Evolutionary conservation across 1,284 basidiomycete species (phyloP).

Genomic region (Ustilago cynodontis): DNA sequence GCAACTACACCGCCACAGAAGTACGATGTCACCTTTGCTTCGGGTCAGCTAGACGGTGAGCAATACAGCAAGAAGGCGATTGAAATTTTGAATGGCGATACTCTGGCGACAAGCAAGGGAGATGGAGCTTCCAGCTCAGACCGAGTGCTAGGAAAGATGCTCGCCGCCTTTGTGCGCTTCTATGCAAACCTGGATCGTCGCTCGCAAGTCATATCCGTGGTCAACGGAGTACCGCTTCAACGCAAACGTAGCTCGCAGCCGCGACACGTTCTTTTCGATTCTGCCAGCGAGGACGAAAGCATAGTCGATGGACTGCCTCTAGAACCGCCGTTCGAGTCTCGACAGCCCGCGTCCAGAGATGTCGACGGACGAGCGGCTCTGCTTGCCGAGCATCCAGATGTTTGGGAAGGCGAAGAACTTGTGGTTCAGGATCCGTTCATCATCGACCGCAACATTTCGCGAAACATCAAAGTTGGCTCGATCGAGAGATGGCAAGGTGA

Average conservation of each 20-base stretch:
- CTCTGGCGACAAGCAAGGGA: neutral
- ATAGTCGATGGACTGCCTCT: neutral
- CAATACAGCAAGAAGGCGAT: conserved; percentile 11
- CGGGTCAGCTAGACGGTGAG: conserved; percentile 1
- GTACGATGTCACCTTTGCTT: conserved; percentile 44
- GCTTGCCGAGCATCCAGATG: conserved; percentile 51
- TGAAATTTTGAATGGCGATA: neutral
- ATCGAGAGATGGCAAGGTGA: conserved; percentile 30
- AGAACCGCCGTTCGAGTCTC: neutral
- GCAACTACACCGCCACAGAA: conserved; percentile 13
- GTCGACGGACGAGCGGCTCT: conserved; percentile 14
- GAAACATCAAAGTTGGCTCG: conserved; percentile 54
- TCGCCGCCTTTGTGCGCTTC: conserved; percentile 33
- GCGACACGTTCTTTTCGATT: conserved; percentile 21
- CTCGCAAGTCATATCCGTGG: conserved; percentile 30
- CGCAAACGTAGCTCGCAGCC: conserved; percentile 13
- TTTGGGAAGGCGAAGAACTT: conserved; percentile 62
- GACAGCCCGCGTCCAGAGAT: conserved; percentile 15
- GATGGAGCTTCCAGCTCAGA: conserved; percentile 2
- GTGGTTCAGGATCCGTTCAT: conserved; percentile 71
- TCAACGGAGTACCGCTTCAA: conserved; percentile 29
- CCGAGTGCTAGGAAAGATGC: conserved; percentile 36
- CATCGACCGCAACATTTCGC: conserved; percentile 67
- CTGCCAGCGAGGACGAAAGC: conserved; percentile 13
- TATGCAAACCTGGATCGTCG: conserved; percentile 24